A percentile compares a stretch with the other conserved stretches of the same genome.
phyloP scores from a whole-genome alignment of 306 rosid genomes.

The Oxytropis ochrocephala region DNA sequence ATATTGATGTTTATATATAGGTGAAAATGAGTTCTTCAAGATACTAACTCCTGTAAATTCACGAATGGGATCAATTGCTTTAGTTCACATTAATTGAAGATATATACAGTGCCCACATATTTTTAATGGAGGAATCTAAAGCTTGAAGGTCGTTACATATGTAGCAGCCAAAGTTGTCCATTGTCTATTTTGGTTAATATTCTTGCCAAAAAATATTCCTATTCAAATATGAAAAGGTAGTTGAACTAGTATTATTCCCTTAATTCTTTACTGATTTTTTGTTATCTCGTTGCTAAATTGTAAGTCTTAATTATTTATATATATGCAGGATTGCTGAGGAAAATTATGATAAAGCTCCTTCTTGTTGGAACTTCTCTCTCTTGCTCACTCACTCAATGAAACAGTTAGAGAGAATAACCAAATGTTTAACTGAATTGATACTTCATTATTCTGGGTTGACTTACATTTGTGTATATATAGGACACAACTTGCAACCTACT shows the following conservation, averaged over 20 bases:
- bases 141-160: constrained; percentile 54
- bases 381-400: too few relatives aligned
- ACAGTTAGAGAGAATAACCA: too few relatives aligned
- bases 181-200: constrained; percentile 31
- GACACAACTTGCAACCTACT: too few relatives aligned
- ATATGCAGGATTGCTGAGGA: constrained; percentile 29
- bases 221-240: constrained; percentile 31
- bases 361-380: too few relatives aligned
- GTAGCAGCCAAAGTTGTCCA: constrained; percentile 40
- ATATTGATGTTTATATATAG: constrained; percentile 23
- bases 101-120: constrained; percentile 61
- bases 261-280: not conserved
- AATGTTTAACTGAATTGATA: too few relatives aligned
- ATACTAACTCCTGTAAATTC: constrained; percentile 59
- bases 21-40: constrained; percentile 32
- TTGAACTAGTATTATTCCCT: not conserved
- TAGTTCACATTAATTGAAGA: constrained; percentile 66
- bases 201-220: constrained; percentile 37
- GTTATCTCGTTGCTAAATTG: not conserved
- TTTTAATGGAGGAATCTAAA: constrained; percentile 54
- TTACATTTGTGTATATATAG: too few relatives aligned
- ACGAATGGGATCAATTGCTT: constrained; percentile 62
- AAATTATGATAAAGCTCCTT: constrained; percentile 21
- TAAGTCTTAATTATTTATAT: not conserved
- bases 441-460: too few relatives aligned